Percentiles rank a stretch among this genome's conserved stretches.
These are phyloP conservation scores for Phlegmacium glaucopus DNA, from an alignment of 768 basidiomycete genomes.

Conservation along the genomic window DNA sequence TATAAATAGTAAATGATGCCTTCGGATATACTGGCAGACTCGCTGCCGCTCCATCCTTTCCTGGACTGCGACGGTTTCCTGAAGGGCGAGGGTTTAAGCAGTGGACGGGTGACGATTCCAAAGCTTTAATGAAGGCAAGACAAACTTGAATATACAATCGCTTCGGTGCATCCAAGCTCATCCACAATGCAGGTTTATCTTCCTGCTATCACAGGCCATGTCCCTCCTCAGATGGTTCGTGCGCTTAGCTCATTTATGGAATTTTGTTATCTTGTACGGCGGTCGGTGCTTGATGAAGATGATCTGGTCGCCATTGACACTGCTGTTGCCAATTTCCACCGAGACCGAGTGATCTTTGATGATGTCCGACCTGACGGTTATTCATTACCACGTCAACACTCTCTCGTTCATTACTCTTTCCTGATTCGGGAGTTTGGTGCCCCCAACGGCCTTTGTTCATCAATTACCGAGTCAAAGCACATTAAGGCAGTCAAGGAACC, in stretches of 20 bases:
- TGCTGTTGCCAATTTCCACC: conserved; percentile 23
- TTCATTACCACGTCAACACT: conserved; percentile 21
- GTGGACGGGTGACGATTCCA: conserved; percentile 32
- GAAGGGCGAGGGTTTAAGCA: conserved; percentile 23
- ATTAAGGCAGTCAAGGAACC: conserved; percentile 27
- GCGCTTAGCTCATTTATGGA: conserved; percentile 23
- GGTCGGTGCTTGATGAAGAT: conserved; percentile 14
- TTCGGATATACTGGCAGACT: not conserved
- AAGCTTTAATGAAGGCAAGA: conserved; percentile 30
- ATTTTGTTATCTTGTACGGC: conserved; percentile 24
- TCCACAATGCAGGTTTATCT: conserved; percentile 22
- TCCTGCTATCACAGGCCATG: conserved; percentile 25
- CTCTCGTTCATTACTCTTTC: conserved; percentile 15
- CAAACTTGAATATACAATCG: not conserved
- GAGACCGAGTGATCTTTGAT: conserved; percentile 21
- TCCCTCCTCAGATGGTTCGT: conserved; percentile 25
- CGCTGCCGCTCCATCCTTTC: not conserved
- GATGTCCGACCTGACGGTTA: conserved; percentile 7
- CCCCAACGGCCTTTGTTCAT: conserved; percentile 24
- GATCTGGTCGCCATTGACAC: conserved; percentile 7
- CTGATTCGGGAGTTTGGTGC: conserved; percentile 17
- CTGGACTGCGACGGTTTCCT: conserved; percentile 16
- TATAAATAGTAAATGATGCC: not conserved
- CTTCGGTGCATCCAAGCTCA: not conserved
- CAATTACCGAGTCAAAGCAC: conserved; percentile 27